A percentile compares a stretch with the other conserved stretches of the same genome.
Evolutionary conservation across 441 rosid species (phyloP).

Genomic region (Daphne laureola): DNA sequence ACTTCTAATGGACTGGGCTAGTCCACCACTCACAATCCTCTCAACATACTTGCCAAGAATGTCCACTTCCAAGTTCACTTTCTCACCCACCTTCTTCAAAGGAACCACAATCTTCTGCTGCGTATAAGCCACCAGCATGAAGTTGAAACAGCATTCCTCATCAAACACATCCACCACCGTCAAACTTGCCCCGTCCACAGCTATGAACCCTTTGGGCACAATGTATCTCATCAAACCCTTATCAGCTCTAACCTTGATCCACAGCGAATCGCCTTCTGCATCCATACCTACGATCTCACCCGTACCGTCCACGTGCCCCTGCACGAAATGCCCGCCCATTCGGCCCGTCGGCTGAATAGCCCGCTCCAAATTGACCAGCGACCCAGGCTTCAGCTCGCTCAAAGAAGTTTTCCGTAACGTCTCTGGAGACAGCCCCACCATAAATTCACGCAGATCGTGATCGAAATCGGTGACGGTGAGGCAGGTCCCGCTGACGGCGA

Average conservation of each 20-base stretch:
- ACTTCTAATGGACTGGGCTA: constrained; percentile 34
- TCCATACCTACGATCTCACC: constrained; percentile 64
- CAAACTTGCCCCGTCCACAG: constrained; percentile 87
- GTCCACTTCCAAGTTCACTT: constrained; percentile 88
- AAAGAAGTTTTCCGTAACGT: constrained; percentile 71
- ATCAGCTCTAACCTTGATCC: constrained; percentile 67
- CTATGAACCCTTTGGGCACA: constrained; percentile 82
- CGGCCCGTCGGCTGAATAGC: constrained; percentile 70
- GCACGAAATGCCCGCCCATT: constrained; percentile 95
- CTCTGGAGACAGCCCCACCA: constrained; percentile 68
- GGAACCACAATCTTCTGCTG: constrained; percentile 73
- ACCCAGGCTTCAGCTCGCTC: constrained; percentile 54
- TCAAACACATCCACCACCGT: constrained; percentile 83
- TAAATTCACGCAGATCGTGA: constrained; percentile 36
- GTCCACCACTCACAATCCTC: constrained; percentile 61
- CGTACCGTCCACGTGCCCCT: constrained; percentile 90
- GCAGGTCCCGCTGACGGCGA: constrained; percentile 85
- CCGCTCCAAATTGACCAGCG: constrained; percentile 80
- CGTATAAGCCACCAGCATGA: constrained; percentile 80
- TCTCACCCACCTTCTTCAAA: constrained; percentile 60
- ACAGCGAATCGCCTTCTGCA: constrained; percentile 64
- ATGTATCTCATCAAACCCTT: constrained; percentile 46
- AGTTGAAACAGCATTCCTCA: constrained; percentile 62
- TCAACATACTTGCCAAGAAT: constrained; percentile 89
- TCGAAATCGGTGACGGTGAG: constrained; percentile 69